Evolutionary conservation across 441 rosid species (phyloP).

Genomic region (Populus hybrid): DNA sequence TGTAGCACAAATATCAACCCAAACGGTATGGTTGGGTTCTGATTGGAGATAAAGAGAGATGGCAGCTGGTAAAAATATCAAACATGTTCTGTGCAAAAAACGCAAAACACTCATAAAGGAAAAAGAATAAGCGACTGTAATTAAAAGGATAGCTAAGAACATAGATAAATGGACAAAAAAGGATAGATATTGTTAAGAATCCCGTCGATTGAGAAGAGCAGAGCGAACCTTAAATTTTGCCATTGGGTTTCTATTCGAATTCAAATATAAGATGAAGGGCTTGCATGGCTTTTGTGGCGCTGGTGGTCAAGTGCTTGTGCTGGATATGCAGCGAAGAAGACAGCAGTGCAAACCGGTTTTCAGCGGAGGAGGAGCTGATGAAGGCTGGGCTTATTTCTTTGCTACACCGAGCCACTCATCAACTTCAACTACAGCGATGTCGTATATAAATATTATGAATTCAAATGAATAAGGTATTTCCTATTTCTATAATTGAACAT

Average conservation of each 20-base stretch:
- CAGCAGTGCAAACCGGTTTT: background rate
- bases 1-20: background rate
- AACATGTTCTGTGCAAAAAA: background rate
- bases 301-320: background rate
- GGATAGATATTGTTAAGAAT: background rate
- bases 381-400: too few relatives aligned
- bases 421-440: too few relatives aligned
- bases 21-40: too few relatives aligned
- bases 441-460: too few relatives aligned
- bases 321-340: background rate
- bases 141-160: background rate
- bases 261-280: background rate
- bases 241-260: background rate
- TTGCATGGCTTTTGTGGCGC: background rate
- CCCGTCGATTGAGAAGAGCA: background rate
- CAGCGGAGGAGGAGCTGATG: background rate
- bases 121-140: background rate
- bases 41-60: too few relatives aligned
- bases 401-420: too few relatives aligned
- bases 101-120: background rate
- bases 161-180: background rate
- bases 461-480: too few relatives aligned
- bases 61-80: background rate
- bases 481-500: too few relatives aligned
- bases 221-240: background rate